Evolutionary conservation across 495 filamentous ascomycete species (phyloP).

Genomic region (Lasiosphaeria ovina): DNA sequence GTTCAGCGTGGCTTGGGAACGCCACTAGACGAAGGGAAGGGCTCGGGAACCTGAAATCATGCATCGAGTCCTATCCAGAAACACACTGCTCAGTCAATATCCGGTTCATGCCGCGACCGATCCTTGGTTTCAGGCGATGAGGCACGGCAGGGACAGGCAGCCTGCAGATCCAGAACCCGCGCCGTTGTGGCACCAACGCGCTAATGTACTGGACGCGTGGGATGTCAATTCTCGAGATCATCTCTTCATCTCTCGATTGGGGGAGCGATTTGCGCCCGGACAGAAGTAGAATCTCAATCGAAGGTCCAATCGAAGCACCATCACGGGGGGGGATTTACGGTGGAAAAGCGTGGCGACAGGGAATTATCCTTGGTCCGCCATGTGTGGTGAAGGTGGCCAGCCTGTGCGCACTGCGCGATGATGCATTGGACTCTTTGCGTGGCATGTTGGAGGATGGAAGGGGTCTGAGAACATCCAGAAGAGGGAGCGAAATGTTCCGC

Average conservation of each 20-base stretch:
- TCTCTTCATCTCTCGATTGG: no score
- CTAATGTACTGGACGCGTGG: no score
- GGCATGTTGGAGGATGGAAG: constrained; percentile 15
- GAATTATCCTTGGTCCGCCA: constrained; percentile 25
- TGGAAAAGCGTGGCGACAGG: constrained; percentile 22
- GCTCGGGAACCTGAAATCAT: constrained; percentile 7
- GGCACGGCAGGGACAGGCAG: neutral
- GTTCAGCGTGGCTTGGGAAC: constrained; percentile 1
- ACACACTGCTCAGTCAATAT: constrained; percentile 7
- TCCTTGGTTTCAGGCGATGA: constrained; percentile 20
- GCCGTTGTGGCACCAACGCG: no score
- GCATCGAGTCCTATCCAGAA: constrained; percentile 8
- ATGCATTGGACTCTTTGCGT: constrained; percentile 23
- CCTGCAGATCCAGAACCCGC: neutral
- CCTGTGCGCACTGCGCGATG: constrained; percentile 14
- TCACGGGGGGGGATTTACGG: constrained; percentile 6
- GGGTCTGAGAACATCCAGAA: constrained; percentile 5
- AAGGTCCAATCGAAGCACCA: constrained; percentile 1
- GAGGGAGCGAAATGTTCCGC: neutral
- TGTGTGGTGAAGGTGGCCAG: constrained; percentile 17
- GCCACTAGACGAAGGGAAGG: constrained; percentile 3
- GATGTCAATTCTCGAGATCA: no score
- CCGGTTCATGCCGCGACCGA: constrained; percentile 21
- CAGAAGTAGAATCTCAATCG: neutral
- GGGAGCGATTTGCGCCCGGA: no score